Base-by-base conservation (phyloP, 805 yeast species). In the Candida boleticola region DNA sequence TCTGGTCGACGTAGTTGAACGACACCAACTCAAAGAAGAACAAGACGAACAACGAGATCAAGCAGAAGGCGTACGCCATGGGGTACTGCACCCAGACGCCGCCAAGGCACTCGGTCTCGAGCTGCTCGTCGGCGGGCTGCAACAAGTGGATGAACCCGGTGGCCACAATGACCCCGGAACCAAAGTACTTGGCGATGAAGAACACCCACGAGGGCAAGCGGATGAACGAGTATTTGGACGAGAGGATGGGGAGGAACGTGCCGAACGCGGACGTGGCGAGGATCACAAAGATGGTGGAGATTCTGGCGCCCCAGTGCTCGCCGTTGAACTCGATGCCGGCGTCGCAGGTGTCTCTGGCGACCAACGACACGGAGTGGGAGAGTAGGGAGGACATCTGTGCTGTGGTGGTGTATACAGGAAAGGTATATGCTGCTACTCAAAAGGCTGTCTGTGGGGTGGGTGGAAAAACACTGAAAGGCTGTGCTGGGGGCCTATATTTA, bases 141-240 rank as follows among this genome's bases (percentile, higher is more conserved):
- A 86, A 62, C 45, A 86, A 65, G 64, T 86, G 95, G 23, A 86
- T 80, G 52, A 86, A 84, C 0, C 90, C 87, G 1, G 95, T 86
- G 11, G 92, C 86, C 10, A 86, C 74, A 54, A 86, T 86, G 37
- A 86, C 92, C 42, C 95, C 95, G 3, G 90, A 82, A 46, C 95
- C 95, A 57, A 86, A 86, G 61, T 74, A 85, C 54, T 83, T 85
- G 38, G 86, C 81, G 37, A 80, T 58, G 56, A 83, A 82, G 61
- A 83, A 83, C 48, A 80, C 74, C 78, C 79, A 73, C 11, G 71
- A 53, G 1, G 89, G 89, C 45, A 83, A 51, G 47, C 79, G 66
- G 34, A 83, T 68, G 50, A 74, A 74, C 0, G 86, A 79, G 52
- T 75, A 77, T 46, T 68, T 68, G 4, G 85, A 80, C 0, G 86